Evolutionary conservation across 768 basidiomycete genomes (phyloP).

Genomic region (Tylopilus felleus): DNA sequence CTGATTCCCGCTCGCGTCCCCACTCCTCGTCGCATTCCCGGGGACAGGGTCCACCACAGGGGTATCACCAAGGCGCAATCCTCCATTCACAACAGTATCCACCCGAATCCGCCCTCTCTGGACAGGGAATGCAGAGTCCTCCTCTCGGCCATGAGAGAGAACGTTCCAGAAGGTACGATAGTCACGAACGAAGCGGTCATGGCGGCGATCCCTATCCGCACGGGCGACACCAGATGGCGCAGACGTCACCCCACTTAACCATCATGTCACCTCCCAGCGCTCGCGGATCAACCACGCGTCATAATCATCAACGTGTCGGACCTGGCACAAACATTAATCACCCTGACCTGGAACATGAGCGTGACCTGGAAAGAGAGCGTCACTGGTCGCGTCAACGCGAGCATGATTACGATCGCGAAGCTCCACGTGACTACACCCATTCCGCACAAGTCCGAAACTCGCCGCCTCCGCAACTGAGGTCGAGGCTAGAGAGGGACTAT

Average conservation of each 20-base stretch:
- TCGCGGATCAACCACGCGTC: slow-evolving; percentile 41
- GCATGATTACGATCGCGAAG: slow-evolving; percentile 41
- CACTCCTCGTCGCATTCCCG: slow-evolving; percentile 53
- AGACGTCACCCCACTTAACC: slow-evolving; percentile 34
- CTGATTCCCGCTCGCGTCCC: slow-evolving; percentile 47
- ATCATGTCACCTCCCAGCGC: slow-evolving; percentile 33
- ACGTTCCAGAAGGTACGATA: slow-evolving; percentile 48
- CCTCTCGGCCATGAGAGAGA: slow-evolving; percentile 42
- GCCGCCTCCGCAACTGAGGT: slow-evolving; percentile 37
- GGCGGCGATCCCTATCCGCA: slow-evolving; percentile 35
- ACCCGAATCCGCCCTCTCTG: slow-evolving; percentile 43
- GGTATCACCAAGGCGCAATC: slow-evolving; percentile 36
- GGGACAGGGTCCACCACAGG: slow-evolving; percentile 35
- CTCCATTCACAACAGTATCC: slow-evolving; percentile 44
- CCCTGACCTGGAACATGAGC: slow-evolving; percentile 33
- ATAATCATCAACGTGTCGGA: slow-evolving; percentile 66
- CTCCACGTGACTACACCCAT: slow-evolving; percentile 30
- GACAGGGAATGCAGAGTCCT: slow-evolving; percentile 49
- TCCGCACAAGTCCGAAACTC: slow-evolving; percentile 38
- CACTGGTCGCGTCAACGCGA: slow-evolving; percentile 38
- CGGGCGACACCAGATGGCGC: slow-evolving; percentile 30
- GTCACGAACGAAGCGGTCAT: slow-evolving; percentile 38
- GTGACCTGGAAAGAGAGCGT: slow-evolving; percentile 49
- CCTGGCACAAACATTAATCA: slow-evolving; percentile 55
- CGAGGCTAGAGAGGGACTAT: slow-evolving; percentile 34